Evolutionary conservation across 352 stramenopile species (phyloP).

Genomic region (Phytophthora chlamydospora): DNA sequence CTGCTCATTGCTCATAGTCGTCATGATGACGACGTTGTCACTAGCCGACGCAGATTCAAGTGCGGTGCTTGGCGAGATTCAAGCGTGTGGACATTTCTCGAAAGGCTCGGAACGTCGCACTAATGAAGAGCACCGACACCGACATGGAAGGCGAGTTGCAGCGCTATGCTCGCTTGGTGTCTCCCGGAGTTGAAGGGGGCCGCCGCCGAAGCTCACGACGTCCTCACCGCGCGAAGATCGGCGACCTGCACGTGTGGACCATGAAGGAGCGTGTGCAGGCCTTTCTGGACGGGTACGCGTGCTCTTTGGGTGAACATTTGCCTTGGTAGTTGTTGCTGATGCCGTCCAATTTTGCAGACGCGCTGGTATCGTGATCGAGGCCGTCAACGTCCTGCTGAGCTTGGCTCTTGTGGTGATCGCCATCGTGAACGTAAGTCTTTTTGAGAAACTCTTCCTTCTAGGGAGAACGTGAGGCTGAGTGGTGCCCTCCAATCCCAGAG

Average conservation of each 20-base stretch:
- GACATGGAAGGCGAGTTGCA: background rate
- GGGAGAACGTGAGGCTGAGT: too few species aligned
- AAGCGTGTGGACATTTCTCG: background rate
- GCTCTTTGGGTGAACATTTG: background rate
- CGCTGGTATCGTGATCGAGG: constrained; percentile 42
- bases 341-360: constrained; percentile 14
- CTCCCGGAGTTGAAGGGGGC: background rate
- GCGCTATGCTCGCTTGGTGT: background rate
- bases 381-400: constrained; percentile 53
- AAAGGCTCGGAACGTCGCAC: background rate
- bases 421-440: constrained; percentile 38
- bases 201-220: constrained; percentile 2
- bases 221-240: constrained; percentile 26
- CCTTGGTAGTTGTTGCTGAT: background rate
- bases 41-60: too few species aligned
- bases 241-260: constrained; percentile 48
- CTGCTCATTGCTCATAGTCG: constrained; percentile 1
- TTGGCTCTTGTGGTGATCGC: constrained; percentile 51
- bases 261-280: constrained; percentile 48
- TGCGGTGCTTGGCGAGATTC: background rate
- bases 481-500: constrained; percentile 12
- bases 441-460: background rate
- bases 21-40: constrained; percentile 3
- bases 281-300: constrained; percentile 49
- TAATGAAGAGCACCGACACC: background rate